Evolutionary conservation across 148 eudicot species (phyloP), one percentile per base, ranked within the genome.

Genomic region (Mesembryanthemum crystallinum): DNA sequence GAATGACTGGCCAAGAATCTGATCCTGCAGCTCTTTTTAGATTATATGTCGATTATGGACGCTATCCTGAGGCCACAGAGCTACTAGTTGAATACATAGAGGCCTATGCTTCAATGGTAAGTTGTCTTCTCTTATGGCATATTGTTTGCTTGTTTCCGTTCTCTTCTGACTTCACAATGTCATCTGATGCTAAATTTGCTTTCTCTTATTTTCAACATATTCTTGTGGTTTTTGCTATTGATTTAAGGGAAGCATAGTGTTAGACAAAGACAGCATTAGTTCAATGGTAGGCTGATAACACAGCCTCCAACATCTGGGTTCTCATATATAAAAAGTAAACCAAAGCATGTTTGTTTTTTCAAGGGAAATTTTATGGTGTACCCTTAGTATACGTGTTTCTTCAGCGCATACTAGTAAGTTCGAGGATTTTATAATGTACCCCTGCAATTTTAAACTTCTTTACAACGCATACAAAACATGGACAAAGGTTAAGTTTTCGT

Each of bases 1-100:
- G 97, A 55, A 91, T 95, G 99, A 75, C 88, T 74, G 99, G 99
- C 62, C 86, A 77, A 79, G 99, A 92, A 80, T 90, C 89, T 42
- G 82, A 78, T 80, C 88, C 99, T 68, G 93, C 99, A 63, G 85
- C 98, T 70, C 87, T 95, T 78, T 88, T 95, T 67, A 84, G 89
- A 66, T 81, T 95, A 69, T 95, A 89, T 82, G 93, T 92, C 78
- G 88, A 92, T 81, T 91, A 95, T 79, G 92, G 94, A 35, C 89
- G 98, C 73, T 91, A 81, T 81, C 78, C 88, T 25, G 99, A 92
- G 80, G 99, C 99, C 70, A 87, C 89, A 45, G 93, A 89, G 79
- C 83, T 95, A n/a, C 79, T 95, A 78, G 77, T 95, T 39, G 91
- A 89, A 60, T 91, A 87, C 78, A 80, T 87, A 30, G 98, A 88